A percentile compares a stretch with the other conserved stretches of the same genome.
These are phyloP conservation scores for Schizophyllum amplum DNA, from an alignment of 1,284 basidiomycete genomes.

Conservation along the genomic window DNA sequence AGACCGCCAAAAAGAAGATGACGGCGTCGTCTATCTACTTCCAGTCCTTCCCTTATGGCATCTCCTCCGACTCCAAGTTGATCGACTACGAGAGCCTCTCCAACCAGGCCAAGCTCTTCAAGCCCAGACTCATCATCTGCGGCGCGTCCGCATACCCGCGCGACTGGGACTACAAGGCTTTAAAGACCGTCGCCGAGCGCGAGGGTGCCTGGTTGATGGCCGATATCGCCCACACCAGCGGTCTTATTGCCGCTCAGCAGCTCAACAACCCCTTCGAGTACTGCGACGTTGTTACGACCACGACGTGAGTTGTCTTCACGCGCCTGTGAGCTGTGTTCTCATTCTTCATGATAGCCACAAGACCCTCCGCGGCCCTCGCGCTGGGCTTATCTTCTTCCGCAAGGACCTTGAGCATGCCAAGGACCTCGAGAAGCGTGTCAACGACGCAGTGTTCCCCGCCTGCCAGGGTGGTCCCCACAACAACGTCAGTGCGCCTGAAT, in stretches of 20 bases:
- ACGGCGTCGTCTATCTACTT: slow-evolving; percentile 99
- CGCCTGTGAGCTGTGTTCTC: no score
- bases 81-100: slow-evolving; percentile 87
- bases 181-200: slow-evolving; percentile 79
- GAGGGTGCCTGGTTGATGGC: slow-evolving; percentile 92
- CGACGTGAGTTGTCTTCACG: no score
- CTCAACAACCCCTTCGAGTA: slow-evolving; percentile 92
- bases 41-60: slow-evolving; percentile 96
- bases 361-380: slow-evolving; percentile 97
- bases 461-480: slow-evolving; percentile 99
- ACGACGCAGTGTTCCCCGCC: slow-evolving; percentile 98
- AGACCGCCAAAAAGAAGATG: slow-evolving; percentile 99
- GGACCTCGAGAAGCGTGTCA: slow-evolving; percentile 93
- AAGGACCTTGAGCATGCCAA: slow-evolving; percentile 77
- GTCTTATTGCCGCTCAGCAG: slow-evolving; percentile 91
- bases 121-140: slow-evolving; percentile 94
- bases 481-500: slow-evolving; percentile 54
- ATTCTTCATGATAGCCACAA: no score
- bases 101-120: slow-evolving; percentile 91
- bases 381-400: slow-evolving; percentile 98
- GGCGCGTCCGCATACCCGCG: slow-evolving; percentile 98
- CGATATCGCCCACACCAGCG: slow-evolving; percentile 97
- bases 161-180: slow-evolving; percentile 90
- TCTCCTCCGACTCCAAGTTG: slow-evolving; percentile 79
- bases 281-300: slow-evolving; percentile 97